Conservation (phyloP, 2,329 filamentous ascomycete genomes). For the Paecilomyces sp. region DNA sequence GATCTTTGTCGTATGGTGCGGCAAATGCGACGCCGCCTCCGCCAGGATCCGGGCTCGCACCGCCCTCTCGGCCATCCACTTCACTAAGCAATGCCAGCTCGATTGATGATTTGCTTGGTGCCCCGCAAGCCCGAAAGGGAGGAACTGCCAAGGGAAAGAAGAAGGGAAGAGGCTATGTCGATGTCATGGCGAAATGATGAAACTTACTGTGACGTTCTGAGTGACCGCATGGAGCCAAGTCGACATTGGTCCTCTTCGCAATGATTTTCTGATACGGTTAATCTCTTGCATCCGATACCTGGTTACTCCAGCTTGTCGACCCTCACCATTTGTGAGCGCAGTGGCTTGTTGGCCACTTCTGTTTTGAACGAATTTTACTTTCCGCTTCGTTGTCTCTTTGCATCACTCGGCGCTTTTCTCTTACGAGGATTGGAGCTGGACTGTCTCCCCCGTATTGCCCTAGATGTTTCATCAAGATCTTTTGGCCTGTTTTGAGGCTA, state of each 20-base stretch:
- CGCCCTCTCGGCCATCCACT: slow-evolving; percentile 64
- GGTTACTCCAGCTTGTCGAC: background rate
- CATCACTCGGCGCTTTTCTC: background rate
- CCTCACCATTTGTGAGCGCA: background rate
- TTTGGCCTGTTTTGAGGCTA: background rate
- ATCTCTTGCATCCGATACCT: background rate
- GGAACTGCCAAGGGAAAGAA: slow-evolving; percentile 60
- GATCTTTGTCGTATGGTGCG: slow-evolving; percentile 31
- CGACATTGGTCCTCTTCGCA: background rate
- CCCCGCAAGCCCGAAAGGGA: slow-evolving; percentile 62
- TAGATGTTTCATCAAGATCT: background rate
- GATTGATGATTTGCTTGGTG: slow-evolving; percentile 85
- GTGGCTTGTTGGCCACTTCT: background rate
- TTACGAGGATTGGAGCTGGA: background rate
- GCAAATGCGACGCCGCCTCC: slow-evolving; percentile 28
- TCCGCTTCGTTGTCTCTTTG: slow-evolving; percentile 8
- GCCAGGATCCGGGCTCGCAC: slow-evolving; percentile 32
- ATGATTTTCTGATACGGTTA: background rate
- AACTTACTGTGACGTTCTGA: background rate
- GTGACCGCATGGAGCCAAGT: background rate
- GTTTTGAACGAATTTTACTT: slow-evolving; percentile 8
- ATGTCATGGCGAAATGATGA: slow-evolving; percentile 74
- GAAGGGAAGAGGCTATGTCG: slow-evolving; percentile 84
- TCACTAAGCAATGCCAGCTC: slow-evolving; percentile 87
- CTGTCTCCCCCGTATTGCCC: background rate